Base-by-base conservation (phyloP, 768 basidiomycete genomes). In the Russula emetica region DNA sequence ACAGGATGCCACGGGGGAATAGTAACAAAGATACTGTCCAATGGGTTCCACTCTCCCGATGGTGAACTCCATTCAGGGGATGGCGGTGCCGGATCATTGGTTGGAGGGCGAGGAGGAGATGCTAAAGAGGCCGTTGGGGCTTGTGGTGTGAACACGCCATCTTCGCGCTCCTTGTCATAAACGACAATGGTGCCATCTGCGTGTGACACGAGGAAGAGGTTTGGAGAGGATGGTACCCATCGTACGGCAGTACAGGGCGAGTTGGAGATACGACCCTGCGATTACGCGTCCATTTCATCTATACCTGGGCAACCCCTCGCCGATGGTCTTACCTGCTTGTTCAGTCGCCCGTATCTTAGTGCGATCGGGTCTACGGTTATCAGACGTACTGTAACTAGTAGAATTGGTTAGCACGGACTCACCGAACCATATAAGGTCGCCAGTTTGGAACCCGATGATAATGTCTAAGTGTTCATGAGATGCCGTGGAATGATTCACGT, bases 351-450 rank as follows among this genome's bases (percentile, higher is more conserved):
- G 69, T 94, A 94, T 38, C 90, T 86, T 22, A 84, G 86, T 26
- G 83, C 81, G 66, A 93, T 85, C 18, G 89, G 89, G 74, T 94
- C 92, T 93, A 65, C 28, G 49, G 2, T 38, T 26, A 42, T 42
- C 34, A 50, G 64, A 18, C n/a, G 34, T 38, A 59, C 40, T 62
- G 42, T 59, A 36, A 55, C 50, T 32, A 63, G 62, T 63, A 42
- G 62, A 26, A 52, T 38, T 50, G 30, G 55, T 18, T 24, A 22
- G n/a, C 13, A 22, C 3, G 10, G 32, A 49, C 82, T 67, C 66
- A 90, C 95, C 95, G 60, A 98, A 79, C 97, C 97, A 98, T 55
- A 98, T 76, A 42, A 99, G 78, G 76, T 99, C 97, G n/a, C 97
- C 97, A 0, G 94, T 91, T 66, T 79, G 82, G 72, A 97, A 98